Percentiles rank a stretch among this genome's conserved stretches.
Evolutionary conservation across 768 basidiomycete species (phyloP).

Genomic region (Russula abietina): DNA sequence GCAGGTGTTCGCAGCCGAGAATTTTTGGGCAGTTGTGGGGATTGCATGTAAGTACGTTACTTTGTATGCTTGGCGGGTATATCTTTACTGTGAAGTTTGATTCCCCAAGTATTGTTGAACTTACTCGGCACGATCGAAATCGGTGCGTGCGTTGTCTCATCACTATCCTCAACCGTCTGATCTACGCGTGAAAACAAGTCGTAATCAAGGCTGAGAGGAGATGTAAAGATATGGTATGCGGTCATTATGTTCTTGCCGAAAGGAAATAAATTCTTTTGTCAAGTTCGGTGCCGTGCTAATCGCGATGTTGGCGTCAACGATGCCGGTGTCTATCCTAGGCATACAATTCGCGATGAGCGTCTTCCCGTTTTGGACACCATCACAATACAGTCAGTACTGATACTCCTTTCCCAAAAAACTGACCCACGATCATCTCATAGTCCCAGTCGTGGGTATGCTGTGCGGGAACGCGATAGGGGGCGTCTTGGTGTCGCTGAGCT

Average conservation of each 20-base stretch:
- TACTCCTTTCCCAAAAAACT: neutral
- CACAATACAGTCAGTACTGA: conserved; percentile 37
- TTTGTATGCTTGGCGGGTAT: neutral
- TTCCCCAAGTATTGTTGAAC: conserved; percentile 54
- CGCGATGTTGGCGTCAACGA: conserved; percentile 65
- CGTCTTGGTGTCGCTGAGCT: conserved; percentile 63
- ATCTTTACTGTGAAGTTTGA: neutral
- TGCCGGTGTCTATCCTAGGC: conserved; percentile 75
- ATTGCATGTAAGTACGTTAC: conserved; percentile 54
- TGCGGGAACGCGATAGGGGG: conserved; percentile 75
- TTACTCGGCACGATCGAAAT: conserved; percentile 72
- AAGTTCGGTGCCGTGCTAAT: conserved; percentile 63
- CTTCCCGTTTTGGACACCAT: conserved; percentile 74
- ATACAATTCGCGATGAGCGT: conserved; percentile 72
- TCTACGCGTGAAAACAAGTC: conserved; percentile 36
- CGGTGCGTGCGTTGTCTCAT: conserved; percentile 39
- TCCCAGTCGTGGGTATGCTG: conserved; percentile 82
- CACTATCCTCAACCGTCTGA: neutral
- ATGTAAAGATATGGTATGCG: conserved; percentile 62
- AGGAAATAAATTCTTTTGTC: neutral
- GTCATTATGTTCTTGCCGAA: neutral
- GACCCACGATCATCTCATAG: conserved; percentile 32
- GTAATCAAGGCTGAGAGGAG: conserved; percentile 73
- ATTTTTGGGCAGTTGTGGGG: conserved; percentile 65
- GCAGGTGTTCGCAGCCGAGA: conserved; percentile 68